Evolutionary conservation across 2,329 filamentous ascomycete genomes (phyloP).

Genomic region (Nothophaeocryptopus gaeumannii): DNA sequence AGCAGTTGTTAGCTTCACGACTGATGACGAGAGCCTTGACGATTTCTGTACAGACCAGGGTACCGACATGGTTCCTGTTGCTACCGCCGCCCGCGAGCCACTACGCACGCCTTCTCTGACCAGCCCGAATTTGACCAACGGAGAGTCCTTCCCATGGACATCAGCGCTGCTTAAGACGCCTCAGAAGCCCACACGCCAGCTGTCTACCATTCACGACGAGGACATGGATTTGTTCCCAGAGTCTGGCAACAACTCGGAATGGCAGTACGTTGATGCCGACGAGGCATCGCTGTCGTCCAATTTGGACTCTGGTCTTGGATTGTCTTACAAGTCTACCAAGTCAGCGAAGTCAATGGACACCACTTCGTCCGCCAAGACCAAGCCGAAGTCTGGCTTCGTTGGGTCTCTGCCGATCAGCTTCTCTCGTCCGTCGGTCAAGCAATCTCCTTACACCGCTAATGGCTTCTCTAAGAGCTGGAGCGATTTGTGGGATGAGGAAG

Average conservation of each 20-base stretch:
- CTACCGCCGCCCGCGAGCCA: conserved; percentile 85
- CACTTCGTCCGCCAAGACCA: conserved; percentile 50
- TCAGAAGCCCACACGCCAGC: conserved; percentile 69
- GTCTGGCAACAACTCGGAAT: conserved; percentile 62
- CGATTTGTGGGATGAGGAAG: conserved; percentile 95
- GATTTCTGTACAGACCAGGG: conserved; percentile 76
- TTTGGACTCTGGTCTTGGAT: conserved; percentile 75
- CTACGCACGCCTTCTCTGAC: conserved; percentile 93
- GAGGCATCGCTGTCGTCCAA: conserved; percentile 82
- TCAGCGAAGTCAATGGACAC: conserved; percentile 30
- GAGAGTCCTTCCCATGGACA: conserved; percentile 88
- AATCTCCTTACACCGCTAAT: conserved; percentile 41
- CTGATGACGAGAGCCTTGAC: conserved; percentile 83
- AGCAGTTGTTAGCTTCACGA: conserved; percentile 86
- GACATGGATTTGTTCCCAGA: conserved; percentile 83
- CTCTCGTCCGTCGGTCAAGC: conserved; percentile 61
- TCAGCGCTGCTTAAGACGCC: conserved; percentile 79
- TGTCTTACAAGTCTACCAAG: conserved; percentile 73
- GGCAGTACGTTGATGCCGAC: conserved; percentile 73
- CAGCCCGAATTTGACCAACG: conserved; percentile 72
- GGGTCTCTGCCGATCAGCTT: conserved; percentile 68
- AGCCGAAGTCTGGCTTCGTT: conserved; percentile 67
- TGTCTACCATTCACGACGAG: conserved; percentile 79
- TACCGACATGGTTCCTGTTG: conserved; percentile 70
- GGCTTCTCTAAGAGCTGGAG: conserved; percentile 97